These are phyloP conservation scores for Dioscorea cayenensis DNA, from an alignment of 116 monocot species.

Conservation along the genomic window DNA sequence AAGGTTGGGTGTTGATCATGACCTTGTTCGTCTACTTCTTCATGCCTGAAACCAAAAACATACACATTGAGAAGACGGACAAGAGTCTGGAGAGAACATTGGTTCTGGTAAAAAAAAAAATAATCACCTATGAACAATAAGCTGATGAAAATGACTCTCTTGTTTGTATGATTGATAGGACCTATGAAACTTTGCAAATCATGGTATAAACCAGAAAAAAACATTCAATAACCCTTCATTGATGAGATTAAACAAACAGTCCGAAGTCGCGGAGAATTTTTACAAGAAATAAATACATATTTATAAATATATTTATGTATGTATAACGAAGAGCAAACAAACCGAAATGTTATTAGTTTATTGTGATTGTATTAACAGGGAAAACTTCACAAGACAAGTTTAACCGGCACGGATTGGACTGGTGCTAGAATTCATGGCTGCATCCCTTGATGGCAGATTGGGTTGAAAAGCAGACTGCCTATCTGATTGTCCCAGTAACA, in stretches of 20 bases:
- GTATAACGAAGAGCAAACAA: too few relatives aligned
- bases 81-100: conserved; percentile 8
- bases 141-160: neutral
- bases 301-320: too few relatives aligned
- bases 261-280: too few relatives aligned
- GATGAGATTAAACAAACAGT: too few relatives aligned
- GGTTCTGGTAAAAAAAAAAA: conserved; percentile 10
- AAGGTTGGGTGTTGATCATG: conserved; percentile 11
- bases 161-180: too few relatives aligned
- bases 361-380: too few relatives aligned
- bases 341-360: too few relatives aligned
- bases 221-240: too few relatives aligned
- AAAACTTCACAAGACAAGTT: too few relatives aligned
- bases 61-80: neutral
- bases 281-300: too few relatives aligned
- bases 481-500: conserved; percentile 29
- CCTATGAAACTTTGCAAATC: too few relatives aligned
- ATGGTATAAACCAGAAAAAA: too few relatives aligned
- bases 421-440: conserved; percentile 21
- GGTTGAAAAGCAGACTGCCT: conserved; percentile 75
- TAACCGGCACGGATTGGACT: conserved; percentile 12
- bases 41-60: conserved; percentile 10
- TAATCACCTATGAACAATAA: neutral
- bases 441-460: conserved; percentile 21
- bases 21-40: conserved; percentile 4